These are phyloP conservation scores for Blepharisma undulans DNA, from an alignment of 169 alveolate genomes.

Conservation along the genomic window DNA sequence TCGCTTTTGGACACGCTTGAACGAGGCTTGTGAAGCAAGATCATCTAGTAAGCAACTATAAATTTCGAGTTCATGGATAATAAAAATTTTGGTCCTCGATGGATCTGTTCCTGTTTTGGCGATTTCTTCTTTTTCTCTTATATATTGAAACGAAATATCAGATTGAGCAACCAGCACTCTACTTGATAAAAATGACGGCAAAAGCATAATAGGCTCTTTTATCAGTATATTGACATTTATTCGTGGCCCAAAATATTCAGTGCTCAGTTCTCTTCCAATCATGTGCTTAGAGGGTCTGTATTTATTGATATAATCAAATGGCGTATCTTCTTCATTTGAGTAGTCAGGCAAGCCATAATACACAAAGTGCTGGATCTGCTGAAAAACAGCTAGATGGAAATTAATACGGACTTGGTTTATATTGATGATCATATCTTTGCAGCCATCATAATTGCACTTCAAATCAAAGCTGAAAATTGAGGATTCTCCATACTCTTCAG, in stretches of 20 bases:
- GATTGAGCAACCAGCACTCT: not conserved
- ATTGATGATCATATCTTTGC: not conserved
- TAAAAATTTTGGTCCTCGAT: not conserved
- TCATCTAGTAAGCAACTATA: not conserved
- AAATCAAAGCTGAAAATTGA: not conserved
- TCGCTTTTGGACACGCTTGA: not conserved
- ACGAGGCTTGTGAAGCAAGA: not conserved
- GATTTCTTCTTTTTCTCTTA: conserved; percentile 5
- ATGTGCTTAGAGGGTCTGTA: not conserved
- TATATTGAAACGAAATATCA: not conserved
- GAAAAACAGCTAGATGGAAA: not conserved
- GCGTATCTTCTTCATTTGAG: not conserved
- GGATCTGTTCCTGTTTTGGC: not conserved
- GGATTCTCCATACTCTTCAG: not conserved
- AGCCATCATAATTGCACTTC: not conserved
- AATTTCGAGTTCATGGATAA: not conserved
- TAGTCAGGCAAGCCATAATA: conserved; percentile 9
- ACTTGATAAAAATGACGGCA: not conserved
- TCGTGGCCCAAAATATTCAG: not conserved
- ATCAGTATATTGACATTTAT: not conserved
- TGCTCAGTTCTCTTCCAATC: not conserved
- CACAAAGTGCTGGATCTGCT: not conserved
- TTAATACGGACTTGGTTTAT: not conserved
- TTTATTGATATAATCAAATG: conserved; percentile 5
- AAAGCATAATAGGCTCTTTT: not conserved